Evolutionary conservation across 306 rosid genomes (phyloP).

Genomic region (Fragaria ananassa): DNA sequence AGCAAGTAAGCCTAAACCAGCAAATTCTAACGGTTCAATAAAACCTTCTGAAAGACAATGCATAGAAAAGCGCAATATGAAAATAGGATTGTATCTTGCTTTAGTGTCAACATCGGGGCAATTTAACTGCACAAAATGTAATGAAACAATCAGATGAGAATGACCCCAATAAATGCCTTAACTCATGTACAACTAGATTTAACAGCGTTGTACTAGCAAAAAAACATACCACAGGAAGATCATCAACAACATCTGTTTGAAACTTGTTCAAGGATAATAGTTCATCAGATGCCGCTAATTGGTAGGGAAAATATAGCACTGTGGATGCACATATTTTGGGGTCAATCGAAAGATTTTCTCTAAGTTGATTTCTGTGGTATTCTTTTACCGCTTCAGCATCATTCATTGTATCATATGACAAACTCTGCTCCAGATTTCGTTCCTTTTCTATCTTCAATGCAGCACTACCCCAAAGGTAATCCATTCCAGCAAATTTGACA

Average conservation of each 20-base stretch:
- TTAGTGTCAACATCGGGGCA: slow-evolving; percentile 33
- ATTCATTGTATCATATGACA: slow-evolving; percentile 26
- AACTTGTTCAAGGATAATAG: slow-evolving; percentile 31
- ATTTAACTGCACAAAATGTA: slow-evolving; percentile 38
- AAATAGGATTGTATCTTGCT: slow-evolving; percentile 71
- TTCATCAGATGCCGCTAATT: slow-evolving; percentile 46
- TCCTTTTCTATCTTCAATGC: slow-evolving; percentile 41
- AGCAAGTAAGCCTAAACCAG: slow-evolving; percentile 84
- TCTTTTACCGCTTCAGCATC: slow-evolving; percentile 60
- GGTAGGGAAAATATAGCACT: slow-evolving; percentile 66
- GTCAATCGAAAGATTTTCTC: slow-evolving; percentile 67
- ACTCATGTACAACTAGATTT: not conserved
- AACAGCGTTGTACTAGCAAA: not conserved
- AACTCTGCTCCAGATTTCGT: slow-evolving; percentile 32
- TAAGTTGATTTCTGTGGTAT: slow-evolving; percentile 50
- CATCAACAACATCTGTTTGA: slow-evolving; percentile 28
- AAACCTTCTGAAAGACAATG: slow-evolving; percentile 55
- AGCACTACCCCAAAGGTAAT: slow-evolving; percentile 54
- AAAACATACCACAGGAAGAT: slow-evolving; percentile 36
- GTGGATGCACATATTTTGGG: slow-evolving; percentile 75
- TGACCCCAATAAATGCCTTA: slow-evolving; percentile 6
- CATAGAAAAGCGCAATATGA: slow-evolving; percentile 77
- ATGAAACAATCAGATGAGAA: slow-evolving; percentile 25
- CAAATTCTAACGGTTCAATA: slow-evolving; percentile 81
- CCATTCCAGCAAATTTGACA: slow-evolving; percentile 34